Evolutionary conservation across 345 rosid genomes (phyloP), one percentile per base, ranked within the genome.

Genomic region (Rhizophora apiculata): DNA sequence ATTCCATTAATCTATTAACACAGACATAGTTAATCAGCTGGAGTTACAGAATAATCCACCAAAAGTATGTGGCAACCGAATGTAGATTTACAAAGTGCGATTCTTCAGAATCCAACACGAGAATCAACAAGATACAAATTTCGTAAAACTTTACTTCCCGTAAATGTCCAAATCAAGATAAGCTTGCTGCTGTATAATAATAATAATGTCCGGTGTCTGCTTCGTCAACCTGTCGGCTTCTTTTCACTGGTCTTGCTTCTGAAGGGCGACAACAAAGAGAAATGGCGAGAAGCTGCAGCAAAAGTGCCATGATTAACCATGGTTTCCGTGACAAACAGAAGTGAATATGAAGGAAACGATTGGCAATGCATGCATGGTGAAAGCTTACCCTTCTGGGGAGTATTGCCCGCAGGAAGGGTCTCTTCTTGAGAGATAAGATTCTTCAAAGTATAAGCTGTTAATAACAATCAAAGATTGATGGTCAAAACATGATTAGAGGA

Each of bases 401-500:
- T 83, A 6, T 75, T 62, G 67, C 67, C 76, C 22, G 85, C 83
- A 56, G 83, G 75, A 3, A 85, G 90, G 20, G 90, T 84, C 76
- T 91, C 98, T 43, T 88, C 96, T 84, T 83, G 93, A 57, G 91
- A 89, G 79, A 94, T 89, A 13, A 94, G 89, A 71, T 83, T 91
- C 80, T 89, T 94, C 87, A 95, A 78, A n/a, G 89, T 89, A 84
- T 79, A 82, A 73, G 79, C 97, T 92, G 87, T 8, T 24, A 54
- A 76, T 55, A 57, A 60, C 60, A 74, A 75, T 72, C 70, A 71
- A 70, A 71, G 51, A 48, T 27, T 39, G 68, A 58, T 11, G 22
- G 70, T 79, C 62, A 78, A 21, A 56, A 56, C 27, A 10, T 43
- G 49, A 43, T 43, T 43, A 43, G 16, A 43, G 49, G 15, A 43